A percentile compares a stretch with the other conserved stretches of the same genome.
Evolutionary conservation across 1,284 basidiomycete genomes (phyloP).

Genomic region (Waitea zeae): DNA sequence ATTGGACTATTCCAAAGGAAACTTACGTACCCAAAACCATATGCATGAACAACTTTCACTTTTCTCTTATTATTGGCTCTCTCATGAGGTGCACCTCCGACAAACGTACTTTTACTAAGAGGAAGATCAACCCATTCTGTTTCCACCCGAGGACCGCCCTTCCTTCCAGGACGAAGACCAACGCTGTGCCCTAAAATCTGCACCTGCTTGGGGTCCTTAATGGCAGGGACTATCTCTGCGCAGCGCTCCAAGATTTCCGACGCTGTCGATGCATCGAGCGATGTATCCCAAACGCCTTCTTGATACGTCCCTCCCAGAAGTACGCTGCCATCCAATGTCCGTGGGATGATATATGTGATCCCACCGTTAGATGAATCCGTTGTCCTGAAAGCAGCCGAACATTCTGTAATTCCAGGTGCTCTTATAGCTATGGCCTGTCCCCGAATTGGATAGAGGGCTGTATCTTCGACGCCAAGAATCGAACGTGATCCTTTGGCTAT

Average conservation of each 20-base stretch:
- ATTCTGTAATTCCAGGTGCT: slow-evolving; percentile 21
- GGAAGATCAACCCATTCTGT: slow-evolving; percentile 27
- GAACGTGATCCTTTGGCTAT: slow-evolving; percentile 41
- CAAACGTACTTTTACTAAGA: slow-evolving; percentile 15
- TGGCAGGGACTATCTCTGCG: slow-evolving; percentile 17
- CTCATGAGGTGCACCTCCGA: slow-evolving; percentile 10
- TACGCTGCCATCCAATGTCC: slow-evolving; percentile 21
- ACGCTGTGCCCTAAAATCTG: slow-evolving; percentile 42
- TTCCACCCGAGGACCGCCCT: slow-evolving; percentile 54
- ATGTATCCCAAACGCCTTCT: slow-evolving; percentile 26
- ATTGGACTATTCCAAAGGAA: slow-evolving; percentile 1
- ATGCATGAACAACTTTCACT: slow-evolving; percentile 52
- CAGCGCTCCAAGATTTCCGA: slow-evolving; percentile 26
- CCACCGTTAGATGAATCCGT: slow-evolving; percentile 9
- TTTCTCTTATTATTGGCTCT: slow-evolving; percentile 23
- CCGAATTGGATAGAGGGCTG: slow-evolving; percentile 56
- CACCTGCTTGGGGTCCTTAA: slow-evolving; percentile 17
- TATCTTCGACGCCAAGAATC: slow-evolving; percentile 69
- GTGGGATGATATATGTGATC: slow-evolving; percentile 35
- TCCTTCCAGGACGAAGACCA: slow-evolving; percentile 54
- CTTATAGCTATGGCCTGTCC: slow-evolving; percentile 74
- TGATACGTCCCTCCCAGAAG: slow-evolving; percentile 42
- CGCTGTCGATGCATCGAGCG: slow-evolving; percentile 23
- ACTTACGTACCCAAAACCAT: slow-evolving; percentile 26
- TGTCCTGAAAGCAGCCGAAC: slow-evolving; percentile 7